phyloP scores from a whole-genome alignment of 306 rosid species.

The Dalbergia oliveri region DNA sequence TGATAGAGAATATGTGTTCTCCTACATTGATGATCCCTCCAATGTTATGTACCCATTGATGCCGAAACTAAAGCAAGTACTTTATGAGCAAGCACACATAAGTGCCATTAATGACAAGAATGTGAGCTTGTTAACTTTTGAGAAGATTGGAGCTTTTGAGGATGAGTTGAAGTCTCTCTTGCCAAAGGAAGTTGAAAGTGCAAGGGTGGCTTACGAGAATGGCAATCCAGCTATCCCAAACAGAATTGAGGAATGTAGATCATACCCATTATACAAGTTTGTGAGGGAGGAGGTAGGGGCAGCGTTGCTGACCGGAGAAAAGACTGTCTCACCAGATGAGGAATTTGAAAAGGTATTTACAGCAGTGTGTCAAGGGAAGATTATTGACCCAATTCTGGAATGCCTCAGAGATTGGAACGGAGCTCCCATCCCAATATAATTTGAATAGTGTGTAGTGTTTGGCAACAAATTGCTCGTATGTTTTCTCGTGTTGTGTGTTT shows the following conservation, averaged over 20 bases:
- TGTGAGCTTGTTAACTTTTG: conserved; percentile 42
- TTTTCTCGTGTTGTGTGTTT: background rate
- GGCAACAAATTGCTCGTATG: background rate
- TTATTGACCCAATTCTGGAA: conserved; percentile 57
- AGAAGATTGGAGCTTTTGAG: conserved; percentile 58
- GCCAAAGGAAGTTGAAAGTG: conserved; percentile 57
- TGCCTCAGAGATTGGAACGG: conserved; percentile 58
- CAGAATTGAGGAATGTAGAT: conserved; percentile 58
- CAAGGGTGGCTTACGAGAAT: conserved; percentile 52
- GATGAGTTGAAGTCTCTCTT: conserved; percentile 45
- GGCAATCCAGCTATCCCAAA: conserved; percentile 52
- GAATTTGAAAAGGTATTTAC: conserved; percentile 65
- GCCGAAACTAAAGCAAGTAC: conserved; percentile 59
- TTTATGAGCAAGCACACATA: conserved; percentile 53
- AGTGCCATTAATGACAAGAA: conserved; percentile 44
- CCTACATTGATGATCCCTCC: conserved; percentile 59
- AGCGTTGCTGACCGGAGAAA: conserved; percentile 57
- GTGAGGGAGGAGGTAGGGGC: conserved; percentile 56
- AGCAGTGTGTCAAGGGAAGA: conserved; percentile 58
- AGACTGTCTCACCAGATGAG: conserved; percentile 60
- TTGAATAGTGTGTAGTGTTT: background rate
- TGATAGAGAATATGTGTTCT: conserved; percentile 54
- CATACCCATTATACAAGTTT: conserved; percentile 65
- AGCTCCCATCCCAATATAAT: conserved; percentile 43
- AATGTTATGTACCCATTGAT: conserved; percentile 47